Evolutionary conservation across 176 grass and related monocot species (phyloP).

Genomic region (Oryza coarctata): DNA sequence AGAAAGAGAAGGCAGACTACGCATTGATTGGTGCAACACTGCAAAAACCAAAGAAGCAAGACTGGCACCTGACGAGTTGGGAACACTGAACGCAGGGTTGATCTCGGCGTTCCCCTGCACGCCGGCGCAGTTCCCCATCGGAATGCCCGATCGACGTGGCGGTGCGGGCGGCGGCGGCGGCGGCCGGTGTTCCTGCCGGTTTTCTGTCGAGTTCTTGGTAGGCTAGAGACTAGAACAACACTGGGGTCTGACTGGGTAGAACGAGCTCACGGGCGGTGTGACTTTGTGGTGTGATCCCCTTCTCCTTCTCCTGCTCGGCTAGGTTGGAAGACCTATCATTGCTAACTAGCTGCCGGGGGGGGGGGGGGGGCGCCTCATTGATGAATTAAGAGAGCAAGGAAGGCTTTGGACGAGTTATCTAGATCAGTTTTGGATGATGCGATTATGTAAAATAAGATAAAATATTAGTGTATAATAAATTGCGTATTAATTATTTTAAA

Average conservation of each 20-base stretch:
- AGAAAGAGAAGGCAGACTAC: background rate
- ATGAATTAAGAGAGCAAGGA: background rate
- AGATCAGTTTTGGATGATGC: no score
- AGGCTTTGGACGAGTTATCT: no score
- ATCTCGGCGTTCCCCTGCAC: slow-evolving; percentile 72
- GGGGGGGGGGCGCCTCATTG: slow-evolving; percentile 31
- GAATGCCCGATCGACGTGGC: background rate
- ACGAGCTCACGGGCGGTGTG: background rate
- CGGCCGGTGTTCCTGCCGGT: background rate
- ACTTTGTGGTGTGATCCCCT: background rate
- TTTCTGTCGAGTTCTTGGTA: background rate
- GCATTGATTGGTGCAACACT: background rate
- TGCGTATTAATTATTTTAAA: no score
- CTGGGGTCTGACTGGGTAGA: background rate
- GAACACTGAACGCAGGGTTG: slow-evolving; percentile 60
- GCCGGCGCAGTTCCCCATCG: slow-evolving; percentile 72
- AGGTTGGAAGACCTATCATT: slow-evolving; percentile 41
- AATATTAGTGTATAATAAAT: no score
- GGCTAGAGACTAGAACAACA: background rate
- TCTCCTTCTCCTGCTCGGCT: slow-evolving; percentile 16
- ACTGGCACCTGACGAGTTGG: slow-evolving; percentile 51
- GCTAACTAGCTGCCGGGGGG: slow-evolving; percentile 28
- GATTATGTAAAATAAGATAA: no score
- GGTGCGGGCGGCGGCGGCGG: background rate
- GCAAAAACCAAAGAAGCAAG: slow-evolving; percentile 13